These are phyloP conservation scores for Salvia miltiorrhiza DNA, from an alignment of 257 asterid genomes.

Conservation along the genomic window DNA sequence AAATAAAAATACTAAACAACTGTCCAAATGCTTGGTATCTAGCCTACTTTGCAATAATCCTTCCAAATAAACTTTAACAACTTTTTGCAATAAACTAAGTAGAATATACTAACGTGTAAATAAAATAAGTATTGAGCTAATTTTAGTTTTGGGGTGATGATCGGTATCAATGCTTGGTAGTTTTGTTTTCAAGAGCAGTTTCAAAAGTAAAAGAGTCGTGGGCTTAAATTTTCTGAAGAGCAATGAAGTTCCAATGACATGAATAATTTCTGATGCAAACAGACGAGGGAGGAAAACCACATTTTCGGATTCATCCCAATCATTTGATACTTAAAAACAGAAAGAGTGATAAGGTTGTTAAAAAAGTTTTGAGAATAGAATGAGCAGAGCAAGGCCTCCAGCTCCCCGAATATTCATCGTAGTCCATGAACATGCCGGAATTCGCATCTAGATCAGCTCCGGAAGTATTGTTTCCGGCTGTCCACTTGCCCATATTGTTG, in stretches of 20 bases:
- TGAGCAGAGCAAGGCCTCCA: background rate
- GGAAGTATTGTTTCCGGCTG: slow-evolving; percentile 32
- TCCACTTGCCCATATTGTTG: slow-evolving; percentile 60
- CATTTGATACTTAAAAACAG: slow-evolving; percentile 23
- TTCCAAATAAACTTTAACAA: background rate
- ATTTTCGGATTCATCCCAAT: slow-evolving; percentile 14
- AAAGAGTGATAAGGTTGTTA: slow-evolving; percentile 26
- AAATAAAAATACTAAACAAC: background rate
- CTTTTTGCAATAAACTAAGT: background rate
- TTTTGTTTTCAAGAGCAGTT: background rate
- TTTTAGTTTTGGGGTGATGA: background rate
- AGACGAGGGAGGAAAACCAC: slow-evolving; percentile 18
- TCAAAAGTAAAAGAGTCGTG: background rate
- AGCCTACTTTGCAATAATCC: background rate
- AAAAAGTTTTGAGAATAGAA: slow-evolving; percentile 12
- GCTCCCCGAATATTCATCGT: slow-evolving; percentile 46
- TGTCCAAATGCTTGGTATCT: background rate
- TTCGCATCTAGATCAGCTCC: slow-evolving; percentile 36
- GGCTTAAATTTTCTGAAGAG: background rate
- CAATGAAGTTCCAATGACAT: slow-evolving; percentile 19
- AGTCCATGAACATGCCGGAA: slow-evolving; percentile 50
- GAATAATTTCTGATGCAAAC: slow-evolving; percentile 24
- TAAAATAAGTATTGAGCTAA: background rate
- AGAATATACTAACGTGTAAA: background rate
- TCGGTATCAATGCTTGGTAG: background rate